These are phyloP conservation scores for Yarrowia sp. DNA, from an alignment of 805 yeast genomes.

Conservation along the genomic window DNA sequence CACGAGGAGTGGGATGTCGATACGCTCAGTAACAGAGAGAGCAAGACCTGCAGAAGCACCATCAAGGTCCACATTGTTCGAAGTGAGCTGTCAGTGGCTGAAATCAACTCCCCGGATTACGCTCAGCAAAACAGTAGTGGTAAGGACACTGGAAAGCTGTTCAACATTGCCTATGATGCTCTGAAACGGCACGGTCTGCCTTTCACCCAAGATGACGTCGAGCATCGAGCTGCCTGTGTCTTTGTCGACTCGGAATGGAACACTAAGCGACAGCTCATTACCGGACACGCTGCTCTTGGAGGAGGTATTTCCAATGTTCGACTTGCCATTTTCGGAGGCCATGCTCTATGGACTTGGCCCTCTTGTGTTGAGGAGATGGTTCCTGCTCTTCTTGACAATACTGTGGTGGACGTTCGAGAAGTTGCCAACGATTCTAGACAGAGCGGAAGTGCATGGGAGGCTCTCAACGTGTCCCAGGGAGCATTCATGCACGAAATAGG, in stretches of 20 bases:
- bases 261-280: conserved; percentile 59
- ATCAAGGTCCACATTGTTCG: conserved; percentile 81
- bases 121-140: conserved; percentile 90
- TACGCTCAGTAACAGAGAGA: conserved; percentile 59
- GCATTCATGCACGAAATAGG: conserved; percentile 97
- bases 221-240: conserved; percentile 83
- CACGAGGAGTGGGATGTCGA: conserved; percentile 67
- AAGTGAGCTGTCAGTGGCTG: conserved; percentile 68
- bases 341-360: conserved; percentile 94
- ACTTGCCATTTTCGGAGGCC: conserved; percentile 92
- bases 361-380: conserved; percentile 72
- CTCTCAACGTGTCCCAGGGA: conserved; percentile 82
- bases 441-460: conserved; percentile 90
- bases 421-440: conserved; percentile 92
- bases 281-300: conserved; percentile 93
- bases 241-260: conserved; percentile 89
- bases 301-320: conserved; percentile 77
- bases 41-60: conserved; percentile 56
- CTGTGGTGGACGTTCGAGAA: conserved; percentile 63
- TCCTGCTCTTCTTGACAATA: conserved; percentile 74
- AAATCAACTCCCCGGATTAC: conserved; percentile 75
- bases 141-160: conserved; percentile 74
- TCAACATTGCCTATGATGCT: conserved; percentile 80
- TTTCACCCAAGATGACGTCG: conserved; percentile 55
- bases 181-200: conserved; percentile 64